Evolutionary conservation across 495 filamentous ascomycete species (phyloP), one percentile per base, ranked within the genome.

Genomic region (Lepidopterella palustris): DNA sequence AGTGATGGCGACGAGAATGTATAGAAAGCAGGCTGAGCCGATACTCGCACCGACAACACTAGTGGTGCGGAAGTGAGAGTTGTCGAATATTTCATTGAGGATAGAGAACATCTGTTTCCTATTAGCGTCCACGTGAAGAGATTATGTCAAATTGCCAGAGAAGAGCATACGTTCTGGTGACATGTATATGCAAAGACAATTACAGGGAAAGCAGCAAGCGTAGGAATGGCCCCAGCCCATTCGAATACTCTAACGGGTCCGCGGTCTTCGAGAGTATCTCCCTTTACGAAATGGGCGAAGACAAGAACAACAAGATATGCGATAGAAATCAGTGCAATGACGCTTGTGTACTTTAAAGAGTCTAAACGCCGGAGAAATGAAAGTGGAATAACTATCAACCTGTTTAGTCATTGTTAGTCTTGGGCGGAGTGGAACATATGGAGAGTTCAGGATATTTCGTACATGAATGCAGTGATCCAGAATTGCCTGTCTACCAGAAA

Each of bases 161-260:
- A 39, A 32, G 39, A 49, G 63, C 82, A 60, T 76, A 96, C 90
- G 67, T 98, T 98, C 65, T 98, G 93, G 73, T 98, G 93, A 69
- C 95, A 98, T 4, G 93, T 98, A 73, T 97, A 98, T 20, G 93
- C 93, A 76, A 97, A 98, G 8, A 98, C 89, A 58, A 97, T 89
- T 42, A 98, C 89, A 0, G 93, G 95, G 59, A 98, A 84, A 62
- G 87, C 92, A 63, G 88, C 87, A 40, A 98, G 80, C 2, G 85
- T 83, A 21, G 87, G 81, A 35, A 95, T 79, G 15, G 87, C 78
- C 0, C 93, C 90, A 24, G 82, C 85, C 84, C 90, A 95, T 53
- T 80, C 76, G 59, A 93, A 76, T 18, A 87, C 71, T 24, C 87
- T 84, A 60, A 98, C 78, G 21, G 80, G 78, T 20, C 91, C 88